Percentiles rank a stretch among this genome's conserved stretches.
Evolutionary conservation across 352 stramenopile genomes (phyloP).

Genomic region (Phytopythium oedochilum): DNA sequence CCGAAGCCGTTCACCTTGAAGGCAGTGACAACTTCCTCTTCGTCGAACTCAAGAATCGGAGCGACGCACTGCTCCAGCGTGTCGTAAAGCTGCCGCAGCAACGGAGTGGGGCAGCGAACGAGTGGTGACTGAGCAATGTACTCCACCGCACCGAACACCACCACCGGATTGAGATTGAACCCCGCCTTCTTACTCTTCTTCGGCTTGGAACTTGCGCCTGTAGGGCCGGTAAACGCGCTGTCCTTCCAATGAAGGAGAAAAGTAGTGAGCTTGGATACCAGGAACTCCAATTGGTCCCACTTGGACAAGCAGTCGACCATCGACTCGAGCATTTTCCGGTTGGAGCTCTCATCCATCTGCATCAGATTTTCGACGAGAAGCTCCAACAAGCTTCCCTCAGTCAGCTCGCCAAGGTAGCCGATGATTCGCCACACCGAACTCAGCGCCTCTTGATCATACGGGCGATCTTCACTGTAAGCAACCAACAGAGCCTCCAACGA

Average conservation of each 20-base stretch:
- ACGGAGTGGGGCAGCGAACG: conserved; percentile 38
- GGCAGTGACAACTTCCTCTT: conserved; percentile 31
- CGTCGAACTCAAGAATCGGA: conserved; percentile 39
- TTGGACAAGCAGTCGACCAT: conserved; percentile 76
- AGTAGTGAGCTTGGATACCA: conserved; percentile 54
- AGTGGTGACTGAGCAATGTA: conserved; percentile 52
- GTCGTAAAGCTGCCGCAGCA: conserved; percentile 41
- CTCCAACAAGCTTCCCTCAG: conserved; percentile 52
- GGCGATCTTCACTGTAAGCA: conserved; percentile 55
- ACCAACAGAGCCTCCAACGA: conserved; percentile 56
- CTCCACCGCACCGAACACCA: conserved; percentile 58
- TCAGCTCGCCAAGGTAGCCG: conserved; percentile 60
- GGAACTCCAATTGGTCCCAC: conserved; percentile 67
- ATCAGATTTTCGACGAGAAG: conserved; percentile 61
- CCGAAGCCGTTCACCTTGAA: conserved; percentile 54
- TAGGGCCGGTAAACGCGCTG: conserved; percentile 24
- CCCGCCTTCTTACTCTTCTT: conserved; percentile 34
- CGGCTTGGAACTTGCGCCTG: conserved; percentile 8
- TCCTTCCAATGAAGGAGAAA: conserved; percentile 56
- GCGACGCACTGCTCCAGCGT: conserved; percentile 34
- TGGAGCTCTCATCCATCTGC: conserved; percentile 67
- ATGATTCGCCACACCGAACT: conserved; percentile 74
- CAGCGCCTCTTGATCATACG: conserved; percentile 62
- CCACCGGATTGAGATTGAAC: conserved; percentile 45
- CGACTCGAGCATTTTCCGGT: conserved; percentile 66